Evolutionary conservation across 441 rosid genomes (phyloP).

Genomic region (Pelargonium cotyledonis): DNA sequence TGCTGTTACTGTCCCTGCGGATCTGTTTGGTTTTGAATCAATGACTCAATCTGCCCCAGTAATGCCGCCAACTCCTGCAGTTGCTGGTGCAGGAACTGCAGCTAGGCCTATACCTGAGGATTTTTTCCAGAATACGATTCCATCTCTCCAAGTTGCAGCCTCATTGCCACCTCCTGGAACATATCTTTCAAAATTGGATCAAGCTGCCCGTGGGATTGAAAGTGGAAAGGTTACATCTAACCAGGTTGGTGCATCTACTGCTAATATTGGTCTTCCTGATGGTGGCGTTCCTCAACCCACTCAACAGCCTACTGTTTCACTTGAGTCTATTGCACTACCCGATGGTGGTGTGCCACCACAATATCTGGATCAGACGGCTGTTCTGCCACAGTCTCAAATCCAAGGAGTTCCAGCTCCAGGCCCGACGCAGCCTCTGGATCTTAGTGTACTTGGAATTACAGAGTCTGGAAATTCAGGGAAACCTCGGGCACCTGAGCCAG

Average conservation of each 20-base stretch:
- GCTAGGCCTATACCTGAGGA: slow-evolving; percentile 87
- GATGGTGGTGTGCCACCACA: slow-evolving; percentile 88
- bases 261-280: slow-evolving; percentile 66
- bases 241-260: slow-evolving; percentile 32
- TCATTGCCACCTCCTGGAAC: slow-evolving; percentile 85
- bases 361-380: slow-evolving; percentile 36
- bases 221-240: slow-evolving; percentile 34
- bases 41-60: slow-evolving; percentile 40
- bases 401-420: slow-evolving; percentile 41
- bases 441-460: slow-evolving; percentile 78
- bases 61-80: slow-evolving; percentile 48
- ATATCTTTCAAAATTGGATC: slow-evolving; percentile 66
- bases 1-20: slow-evolving; percentile 49
- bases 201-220: slow-evolving; percentile 44
- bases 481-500: slow-evolving; percentile 48
- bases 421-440: slow-evolving; percentile 83
- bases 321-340: slow-evolving; percentile 61
- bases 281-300: slow-evolving; percentile 62
- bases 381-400: slow-evolving; percentile 37
- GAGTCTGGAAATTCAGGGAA: slow-evolving; percentile 60
- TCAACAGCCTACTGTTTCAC: slow-evolving; percentile 42
- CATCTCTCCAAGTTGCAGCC: slow-evolving; percentile 86
- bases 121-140: slow-evolving; percentile 84
- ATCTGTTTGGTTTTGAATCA: slow-evolving; percentile 61
- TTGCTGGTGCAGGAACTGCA: slow-evolving; percentile 31